These are phyloP conservation scores for Garcia nutans DNA, from an alignment of 345 rosid genomes.

Conservation along the genomic window DNA sequence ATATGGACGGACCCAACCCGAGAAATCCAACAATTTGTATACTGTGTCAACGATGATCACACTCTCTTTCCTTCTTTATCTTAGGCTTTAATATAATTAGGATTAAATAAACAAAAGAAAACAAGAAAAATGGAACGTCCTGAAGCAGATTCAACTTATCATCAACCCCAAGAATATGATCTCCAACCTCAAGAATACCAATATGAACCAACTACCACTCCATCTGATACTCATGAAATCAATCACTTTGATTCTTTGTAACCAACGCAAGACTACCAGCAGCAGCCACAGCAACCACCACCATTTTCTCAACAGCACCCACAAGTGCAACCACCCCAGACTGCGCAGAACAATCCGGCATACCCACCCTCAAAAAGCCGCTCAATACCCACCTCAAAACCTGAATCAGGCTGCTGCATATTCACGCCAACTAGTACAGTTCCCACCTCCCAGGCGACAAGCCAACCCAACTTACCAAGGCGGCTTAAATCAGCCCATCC, in stretches of 20 bases:
- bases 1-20: too few relatives aligned
- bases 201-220: neutral
- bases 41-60: too few relatives aligned
- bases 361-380: neutral
- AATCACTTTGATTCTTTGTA: neutral
- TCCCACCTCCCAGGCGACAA: neutral
- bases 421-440: neutral
- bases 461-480: neutral
- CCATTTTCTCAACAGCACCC: too few relatives aligned
- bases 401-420: conserved; percentile 5
- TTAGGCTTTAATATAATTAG: too few relatives aligned
- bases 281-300: neutral
- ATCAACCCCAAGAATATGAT: neutral
- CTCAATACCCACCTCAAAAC: neutral
- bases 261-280: neutral
- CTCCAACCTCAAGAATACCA: neutral
- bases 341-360: neutral
- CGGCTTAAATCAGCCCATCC: neutral
- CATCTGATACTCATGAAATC: neutral
- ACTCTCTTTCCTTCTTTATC: too few relatives aligned
- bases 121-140: conserved; percentile 13
- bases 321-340: neutral
- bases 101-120: neutral
- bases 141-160: neutral
- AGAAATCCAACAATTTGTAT: too few relatives aligned